Evolutionary conservation across 495 filamentous ascomycete species (phyloP).

Genomic region (Tuber magnatum): DNA sequence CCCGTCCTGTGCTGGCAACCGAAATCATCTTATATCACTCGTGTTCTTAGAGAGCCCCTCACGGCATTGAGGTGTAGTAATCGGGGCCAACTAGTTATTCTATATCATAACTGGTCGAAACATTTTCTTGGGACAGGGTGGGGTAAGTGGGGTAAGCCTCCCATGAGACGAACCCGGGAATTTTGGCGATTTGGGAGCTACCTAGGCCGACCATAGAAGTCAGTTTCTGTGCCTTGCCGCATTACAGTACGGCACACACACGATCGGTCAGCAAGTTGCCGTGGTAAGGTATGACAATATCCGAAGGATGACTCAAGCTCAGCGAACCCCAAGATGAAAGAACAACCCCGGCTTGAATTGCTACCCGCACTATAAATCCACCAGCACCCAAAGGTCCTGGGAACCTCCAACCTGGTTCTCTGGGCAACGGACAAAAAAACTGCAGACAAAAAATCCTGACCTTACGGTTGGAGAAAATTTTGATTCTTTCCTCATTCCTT

Average conservation of each 20-base stretch:
- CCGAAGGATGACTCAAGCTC: neutral
- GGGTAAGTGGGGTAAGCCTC: neutral
- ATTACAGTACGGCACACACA: neutral
- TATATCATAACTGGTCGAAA: neutral
- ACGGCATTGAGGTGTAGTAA: neutral
- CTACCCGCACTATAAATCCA: neutral
- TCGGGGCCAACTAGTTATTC: neutral
- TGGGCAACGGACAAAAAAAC: neutral
- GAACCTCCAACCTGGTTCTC: neutral
- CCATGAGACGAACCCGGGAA: neutral
- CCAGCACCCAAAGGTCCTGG: neutral
- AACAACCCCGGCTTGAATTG: neutral
- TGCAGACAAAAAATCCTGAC: neutral
- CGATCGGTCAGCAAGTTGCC: neutral
- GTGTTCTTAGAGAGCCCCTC: neutral
- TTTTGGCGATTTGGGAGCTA: neutral
- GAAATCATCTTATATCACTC: neutral
- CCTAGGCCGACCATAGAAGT: neutral
- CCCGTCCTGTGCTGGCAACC: accelerated
- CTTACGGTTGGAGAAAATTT: neutral
- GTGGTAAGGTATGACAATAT: neutral
- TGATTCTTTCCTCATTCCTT: neutral
- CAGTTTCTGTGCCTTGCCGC: neutral
- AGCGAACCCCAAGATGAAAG: neutral
- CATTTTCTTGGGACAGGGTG: neutral